Base-by-base conservation (phyloP, 192 early-diverging fungal genomes). In the Coemansia sp. region DNA sequence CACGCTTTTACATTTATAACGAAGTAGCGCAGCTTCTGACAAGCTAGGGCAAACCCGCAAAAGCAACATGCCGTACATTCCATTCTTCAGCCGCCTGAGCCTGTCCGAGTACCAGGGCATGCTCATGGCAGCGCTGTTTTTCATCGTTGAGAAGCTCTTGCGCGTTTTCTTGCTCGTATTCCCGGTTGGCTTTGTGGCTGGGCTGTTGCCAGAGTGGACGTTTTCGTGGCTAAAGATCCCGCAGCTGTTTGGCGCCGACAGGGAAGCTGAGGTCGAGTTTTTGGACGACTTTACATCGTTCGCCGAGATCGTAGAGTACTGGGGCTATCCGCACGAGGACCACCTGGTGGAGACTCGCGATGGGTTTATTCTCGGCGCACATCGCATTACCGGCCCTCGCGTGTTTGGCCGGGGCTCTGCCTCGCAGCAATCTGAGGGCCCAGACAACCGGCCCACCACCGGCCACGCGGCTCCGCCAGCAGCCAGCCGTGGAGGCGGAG, bases 341-440 rank as follows among this genome's bases (percentile, higher is more conserved):
- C 94, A 98, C 70, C 73, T 95, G 38, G 91, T 94, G 8, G 86
- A 87, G 12, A 96, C 94, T 12, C 87, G 86, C 62, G 96, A 98
- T 56, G 90, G 92, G 25, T 98, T 92, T 71, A 78, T 96, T 2
- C 82, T 98, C 9, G 90, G 92, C 29, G 82, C 92, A 4, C 94
- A 96, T 62, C 86, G 94, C 38, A 90, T 97, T 25, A 91, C 92
- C 8, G 71, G 74, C 14, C 62, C 63, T 25, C 69, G 76, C 24
- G 58, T 42, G 62, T 47, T 70, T 57, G 27, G 77, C 19, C 53
- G 67, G 40, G 43, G 46, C 17, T 46, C 68, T 32, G 58, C 46
- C 32, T 70, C 43, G 22, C 60, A 45, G 59, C 65, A 40, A 45
- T 37, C 25, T 43, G 40, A 38, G 27, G 42, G 24, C 14, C 19